Evolutionary conservation across 148 eudicot genomes (phyloP).

Genomic region (Camellia sinensis): DNA sequence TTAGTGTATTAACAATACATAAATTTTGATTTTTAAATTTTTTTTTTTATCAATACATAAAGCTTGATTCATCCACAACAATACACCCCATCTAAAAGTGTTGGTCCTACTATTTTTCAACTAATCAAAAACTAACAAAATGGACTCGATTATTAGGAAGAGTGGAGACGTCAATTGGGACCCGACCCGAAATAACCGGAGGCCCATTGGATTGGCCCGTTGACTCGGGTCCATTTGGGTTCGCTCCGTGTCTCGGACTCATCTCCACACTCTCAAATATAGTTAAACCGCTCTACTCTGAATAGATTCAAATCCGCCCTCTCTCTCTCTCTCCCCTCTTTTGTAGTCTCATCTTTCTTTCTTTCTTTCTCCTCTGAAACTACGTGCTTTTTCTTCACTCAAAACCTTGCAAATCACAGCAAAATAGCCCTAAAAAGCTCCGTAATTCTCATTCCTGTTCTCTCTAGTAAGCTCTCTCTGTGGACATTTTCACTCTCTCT

Average conservation of each 20-base stretch:
- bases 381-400: constrained; percentile 16
- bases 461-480: neutral
- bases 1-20: too few relatives aligned
- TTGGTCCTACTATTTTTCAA: too few relatives aligned
- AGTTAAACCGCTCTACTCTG: constrained; percentile 31
- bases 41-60: too few relatives aligned
- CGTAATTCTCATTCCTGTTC: neutral
- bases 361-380: constrained; percentile 13
- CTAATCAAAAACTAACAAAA: too few relatives aligned
- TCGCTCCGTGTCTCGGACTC: constrained; percentile 21
- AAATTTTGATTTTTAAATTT: too few relatives aligned
- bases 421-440: neutral
- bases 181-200: too few relatives aligned
- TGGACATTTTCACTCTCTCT: neutral
- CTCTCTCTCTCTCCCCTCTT: neutral
- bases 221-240: constrained; percentile 7
- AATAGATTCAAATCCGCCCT: constrained; percentile 37
- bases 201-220: neutral
- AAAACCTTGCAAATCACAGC: neutral
- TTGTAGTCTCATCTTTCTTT: neutral
- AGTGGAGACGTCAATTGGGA: too few relatives aligned
- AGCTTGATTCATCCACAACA: too few relatives aligned
- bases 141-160: too few relatives aligned
- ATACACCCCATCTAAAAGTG: too few relatives aligned
- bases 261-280: constrained; percentile 26